These are phyloP conservation scores for Penicillium tannophilum DNA, from an alignment of 495 filamentous ascomycete species.

Conservation along the genomic window DNA sequence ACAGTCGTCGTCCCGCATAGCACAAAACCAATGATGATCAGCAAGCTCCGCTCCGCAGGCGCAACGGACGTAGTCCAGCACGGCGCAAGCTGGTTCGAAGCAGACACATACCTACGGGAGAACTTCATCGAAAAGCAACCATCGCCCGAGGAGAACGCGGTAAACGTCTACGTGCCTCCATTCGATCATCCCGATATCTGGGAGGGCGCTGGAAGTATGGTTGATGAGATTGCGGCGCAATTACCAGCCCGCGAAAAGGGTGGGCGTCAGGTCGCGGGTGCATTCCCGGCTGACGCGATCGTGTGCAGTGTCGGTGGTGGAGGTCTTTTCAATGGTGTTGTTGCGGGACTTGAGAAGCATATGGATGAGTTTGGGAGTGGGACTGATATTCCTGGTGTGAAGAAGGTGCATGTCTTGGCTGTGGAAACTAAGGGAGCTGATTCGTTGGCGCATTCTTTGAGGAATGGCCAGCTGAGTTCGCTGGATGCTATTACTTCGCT, in stretches of 20 bases:
- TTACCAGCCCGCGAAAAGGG: slow-evolving; percentile 33
- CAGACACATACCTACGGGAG: slow-evolving; percentile 68
- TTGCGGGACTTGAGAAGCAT: slow-evolving; percentile 62
- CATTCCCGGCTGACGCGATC: slow-evolving; percentile 59
- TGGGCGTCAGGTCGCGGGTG: slow-evolving; percentile 8
- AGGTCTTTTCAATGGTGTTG: slow-evolving; percentile 76
- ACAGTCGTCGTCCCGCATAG: slow-evolving; percentile 77
- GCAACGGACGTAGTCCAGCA: slow-evolving; percentile 68
- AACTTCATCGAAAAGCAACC: slow-evolving; percentile 51
- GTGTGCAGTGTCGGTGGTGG: slow-evolving; percentile 87
- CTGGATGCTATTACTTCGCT: slow-evolving; percentile 74
- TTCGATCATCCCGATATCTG: slow-evolving; percentile 85
- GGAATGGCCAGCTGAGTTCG: slow-evolving; percentile 56
- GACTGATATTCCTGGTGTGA: not conserved
- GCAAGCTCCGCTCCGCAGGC: slow-evolving; percentile 66
- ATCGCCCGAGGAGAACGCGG: slow-evolving; percentile 55
- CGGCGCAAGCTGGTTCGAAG: slow-evolving; percentile 76
- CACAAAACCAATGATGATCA: slow-evolving; percentile 67
- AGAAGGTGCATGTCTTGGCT: slow-evolving; percentile 61
- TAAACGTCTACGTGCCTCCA: slow-evolving; percentile 59
- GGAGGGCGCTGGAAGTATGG: slow-evolving; percentile 66
- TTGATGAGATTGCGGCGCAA: slow-evolving; percentile 70
- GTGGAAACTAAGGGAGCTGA: slow-evolving; percentile 80
- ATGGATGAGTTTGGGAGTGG: slow-evolving; percentile 20
- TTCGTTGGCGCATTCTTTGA: slow-evolving; percentile 60